phyloP scores from a whole-genome alignment of 2,329 filamentous ascomycete genomes.

The Aspergillus sojae region DNA sequence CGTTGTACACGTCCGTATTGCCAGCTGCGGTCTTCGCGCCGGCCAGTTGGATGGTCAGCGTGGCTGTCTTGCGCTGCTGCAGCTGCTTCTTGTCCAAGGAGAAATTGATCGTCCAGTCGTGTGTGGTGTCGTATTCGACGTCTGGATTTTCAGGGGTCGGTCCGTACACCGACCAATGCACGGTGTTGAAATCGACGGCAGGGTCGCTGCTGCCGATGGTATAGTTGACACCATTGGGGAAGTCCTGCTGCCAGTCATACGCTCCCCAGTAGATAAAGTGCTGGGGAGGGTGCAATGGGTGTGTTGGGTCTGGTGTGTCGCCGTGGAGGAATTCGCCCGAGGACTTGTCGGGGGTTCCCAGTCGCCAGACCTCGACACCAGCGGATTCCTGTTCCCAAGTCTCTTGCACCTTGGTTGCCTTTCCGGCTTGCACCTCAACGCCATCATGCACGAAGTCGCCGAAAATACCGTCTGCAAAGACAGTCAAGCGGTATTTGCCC shows the following conservation, averaged over 20 bases:
- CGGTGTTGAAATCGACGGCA: constrained; percentile 60
- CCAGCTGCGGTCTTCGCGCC: constrained; percentile 64
- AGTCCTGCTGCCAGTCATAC: constrained; percentile 63
- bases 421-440: constrained; percentile 48
- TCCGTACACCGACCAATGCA: constrained; percentile 68
- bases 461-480: constrained; percentile 66
- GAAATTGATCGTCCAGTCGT: constrained; percentile 64
- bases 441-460: constrained; percentile 61
- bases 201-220: constrained; percentile 57
- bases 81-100: constrained; percentile 50
- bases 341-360: constrained; percentile 64
- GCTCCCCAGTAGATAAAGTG: constrained; percentile 64
- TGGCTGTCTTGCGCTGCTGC: constrained; percentile 50
- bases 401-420: constrained; percentile 40
- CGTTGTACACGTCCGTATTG: constrained; percentile 63
- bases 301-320: constrained; percentile 50
- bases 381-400: constrained; percentile 59
- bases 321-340: constrained; percentile 65
- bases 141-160: constrained; percentile 40
- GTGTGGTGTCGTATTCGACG: constrained; percentile 44
- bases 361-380: constrained; percentile 63
- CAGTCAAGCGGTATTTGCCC: constrained; percentile 63
- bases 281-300: constrained; percentile 57
- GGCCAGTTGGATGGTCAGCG: constrained; percentile 65
- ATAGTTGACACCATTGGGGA: constrained; percentile 61